Conservation (phyloP, 257 asterid genomes). For the Solanum medicagineum region DNA sequence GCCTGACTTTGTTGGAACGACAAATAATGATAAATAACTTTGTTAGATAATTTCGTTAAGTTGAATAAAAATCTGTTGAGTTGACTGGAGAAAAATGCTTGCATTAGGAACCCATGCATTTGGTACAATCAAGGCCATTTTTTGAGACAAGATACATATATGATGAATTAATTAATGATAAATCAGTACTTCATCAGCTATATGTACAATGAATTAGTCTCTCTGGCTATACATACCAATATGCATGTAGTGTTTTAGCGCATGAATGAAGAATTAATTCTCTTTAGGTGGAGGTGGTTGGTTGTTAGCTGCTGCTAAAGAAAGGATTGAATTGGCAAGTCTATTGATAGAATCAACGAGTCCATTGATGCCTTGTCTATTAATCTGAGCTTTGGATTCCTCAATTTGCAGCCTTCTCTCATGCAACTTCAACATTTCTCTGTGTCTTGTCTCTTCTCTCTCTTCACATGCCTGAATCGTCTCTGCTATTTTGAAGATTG, state of each 20-base stretch:
- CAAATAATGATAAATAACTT: too few species aligned
- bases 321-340: conserved; percentile 64
- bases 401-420: conserved; percentile 64
- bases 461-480: conserved; percentile 61
- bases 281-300: conserved; percentile 14
- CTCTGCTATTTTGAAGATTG: conserved; percentile 62
- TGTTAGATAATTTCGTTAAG: too few species aligned
- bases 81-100: too few species aligned
- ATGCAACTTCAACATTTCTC: conserved; percentile 48
- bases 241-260: neutral
- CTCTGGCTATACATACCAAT: neutral
- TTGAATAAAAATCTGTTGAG: too few species aligned
- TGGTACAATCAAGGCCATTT: too few species aligned
- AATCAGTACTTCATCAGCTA: neutral
- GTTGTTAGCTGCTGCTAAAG: conserved; percentile 42
- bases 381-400: conserved; percentile 71
- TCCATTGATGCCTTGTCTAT: conserved; percentile 62
- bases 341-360: conserved; percentile 80
- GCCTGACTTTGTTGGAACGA: too few species aligned
- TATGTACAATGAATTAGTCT: neutral
- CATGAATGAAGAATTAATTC: neutral
- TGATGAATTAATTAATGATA: neutral
- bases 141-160: too few species aligned
- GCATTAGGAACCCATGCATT: too few species aligned
- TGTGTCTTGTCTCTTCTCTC: conserved; percentile 67